Base-by-base conservation (phyloP, 176 grass and related monocot genomes). In the Triticum turgidum region DNA sequence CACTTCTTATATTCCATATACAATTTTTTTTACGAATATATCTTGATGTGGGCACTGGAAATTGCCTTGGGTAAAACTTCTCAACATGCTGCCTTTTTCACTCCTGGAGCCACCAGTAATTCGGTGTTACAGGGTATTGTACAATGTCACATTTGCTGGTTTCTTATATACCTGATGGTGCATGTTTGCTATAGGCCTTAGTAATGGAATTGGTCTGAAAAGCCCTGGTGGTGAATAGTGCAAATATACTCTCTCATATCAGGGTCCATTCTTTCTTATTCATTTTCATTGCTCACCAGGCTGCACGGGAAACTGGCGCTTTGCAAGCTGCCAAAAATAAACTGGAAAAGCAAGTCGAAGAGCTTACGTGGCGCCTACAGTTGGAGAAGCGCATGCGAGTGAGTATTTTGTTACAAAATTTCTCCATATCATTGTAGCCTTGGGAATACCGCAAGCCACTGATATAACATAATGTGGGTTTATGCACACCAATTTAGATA, bases 281-380 rank as follows among this genome's bases (percentile, higher is more conserved):
- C 58, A 63, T 83, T 78, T 66, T 71, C 32, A 64, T 74, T 91
- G 77, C 79, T 92, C 78, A 84, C 82, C 72, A 98, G 96, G 90
- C 96, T 80, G 96, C 96, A 81, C 94, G 90, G 78, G 96, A 98
- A 92, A 98, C 96, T 68, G 96, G 97, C 35, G 97, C 97, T 25
- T 86, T 98, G 78, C 97, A 98, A 94, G 94, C 92, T 66, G 97
- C 93, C 69, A 98, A 98, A 87, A 98, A 94, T 82, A 96, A 98
- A 83, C 85, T 98, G 77, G 97, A 96, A 89, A 98, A 98, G 58
- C 88, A 98, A 98, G 92, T 98, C 34, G 94, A 98, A 78, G 97
- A 98, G 80, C 97, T 98, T 88, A 91, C 90, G 5, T 98, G 94
- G 97, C 84, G 90, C 77, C 78, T 95, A 65, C 92, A 92, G 80